Evolutionary conservation across 148 eudicot species (phyloP).

Genomic region (Rhododendron ovatum): DNA sequence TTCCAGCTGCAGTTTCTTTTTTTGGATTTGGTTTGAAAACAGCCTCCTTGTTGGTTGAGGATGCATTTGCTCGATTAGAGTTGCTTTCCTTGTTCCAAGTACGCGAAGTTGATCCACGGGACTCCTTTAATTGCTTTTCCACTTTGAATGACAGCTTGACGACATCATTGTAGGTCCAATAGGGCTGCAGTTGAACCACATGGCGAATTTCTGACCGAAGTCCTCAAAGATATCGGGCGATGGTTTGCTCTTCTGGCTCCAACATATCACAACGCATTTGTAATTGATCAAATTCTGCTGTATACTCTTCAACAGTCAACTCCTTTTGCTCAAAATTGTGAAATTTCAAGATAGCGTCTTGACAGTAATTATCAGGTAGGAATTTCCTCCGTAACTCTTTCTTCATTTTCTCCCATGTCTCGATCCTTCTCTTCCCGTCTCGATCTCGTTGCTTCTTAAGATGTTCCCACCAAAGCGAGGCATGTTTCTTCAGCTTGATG

Average conservation of each 20-base stretch:
- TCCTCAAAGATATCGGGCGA: background rate
- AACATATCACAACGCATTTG: background rate
- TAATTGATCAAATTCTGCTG: too few species aligned
- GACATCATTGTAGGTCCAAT: background rate
- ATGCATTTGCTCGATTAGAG: background rate
- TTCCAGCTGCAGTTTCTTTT: background rate
- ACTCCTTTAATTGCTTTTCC: background rate
- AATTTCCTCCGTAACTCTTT: background rate
- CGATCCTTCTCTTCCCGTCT: background rate
- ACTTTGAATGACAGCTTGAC: background rate
- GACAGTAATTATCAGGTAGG: background rate
- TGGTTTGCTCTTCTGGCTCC: background rate
- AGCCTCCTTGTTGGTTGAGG: background rate
- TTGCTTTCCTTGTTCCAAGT: background rate
- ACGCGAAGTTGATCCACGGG: background rate
- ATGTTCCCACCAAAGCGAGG: background rate
- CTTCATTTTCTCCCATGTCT: background rate
- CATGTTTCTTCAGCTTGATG: background rate
- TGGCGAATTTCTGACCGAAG: background rate
- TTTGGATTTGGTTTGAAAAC: background rate
- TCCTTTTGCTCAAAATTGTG: background rate
- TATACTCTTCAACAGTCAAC: too few species aligned
- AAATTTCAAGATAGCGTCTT: background rate
- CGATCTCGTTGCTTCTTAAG: background rate
- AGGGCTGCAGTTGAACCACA: background rate